phyloP scores from a whole-genome alignment of 352 stramenopile genomes.

The Pythium rhizo-oryzae region DNA sequence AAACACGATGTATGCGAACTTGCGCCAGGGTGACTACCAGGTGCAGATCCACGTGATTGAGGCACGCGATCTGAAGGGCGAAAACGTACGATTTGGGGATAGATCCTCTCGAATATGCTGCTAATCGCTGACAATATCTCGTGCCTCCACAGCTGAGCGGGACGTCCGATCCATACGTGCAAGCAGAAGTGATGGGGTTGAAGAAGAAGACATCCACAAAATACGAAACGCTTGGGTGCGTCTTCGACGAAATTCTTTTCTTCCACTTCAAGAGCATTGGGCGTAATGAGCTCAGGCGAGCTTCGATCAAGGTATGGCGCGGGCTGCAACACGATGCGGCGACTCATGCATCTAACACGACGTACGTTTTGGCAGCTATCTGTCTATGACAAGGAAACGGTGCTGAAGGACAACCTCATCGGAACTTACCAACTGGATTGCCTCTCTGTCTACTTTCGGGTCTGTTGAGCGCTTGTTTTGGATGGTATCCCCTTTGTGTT shows the following conservation, averaged over 20 bases:
- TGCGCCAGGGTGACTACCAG: constrained; percentile 70
- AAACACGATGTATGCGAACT: constrained; percentile 45
- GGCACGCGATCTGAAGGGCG: constrained; percentile 82
- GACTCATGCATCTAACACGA: background rate
- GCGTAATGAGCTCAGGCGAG: constrained; percentile 62
- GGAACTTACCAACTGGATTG: constrained; percentile 85
- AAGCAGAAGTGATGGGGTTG: constrained; percentile 69
- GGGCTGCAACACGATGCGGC: background rate
- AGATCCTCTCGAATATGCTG: background rate
- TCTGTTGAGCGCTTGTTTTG: constrained; percentile 30
- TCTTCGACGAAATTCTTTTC: constrained; percentile 93
- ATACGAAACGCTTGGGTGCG: constrained; percentile 76
- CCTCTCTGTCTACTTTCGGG: constrained; percentile 69
- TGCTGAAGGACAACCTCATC: constrained; percentile 83
- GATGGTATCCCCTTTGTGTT: background rate
- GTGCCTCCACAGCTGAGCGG: constrained; percentile 56
- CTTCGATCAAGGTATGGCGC: constrained; percentile 60
- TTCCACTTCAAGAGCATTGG: constrained; percentile 89
- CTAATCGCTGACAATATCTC: no score
- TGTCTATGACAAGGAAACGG: constrained; percentile 71
- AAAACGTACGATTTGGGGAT: constrained; percentile 55
- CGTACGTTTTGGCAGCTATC: constrained; percentile 42
- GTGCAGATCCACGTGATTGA: constrained; percentile 18
- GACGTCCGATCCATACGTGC: constrained; percentile 89
- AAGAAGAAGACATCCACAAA: constrained; percentile 85